Evolutionary conservation across 495 filamentous ascomycete species (phyloP), one percentile per base, ranked within the genome.

Genomic region (Penicillium samsonianum): DNA sequence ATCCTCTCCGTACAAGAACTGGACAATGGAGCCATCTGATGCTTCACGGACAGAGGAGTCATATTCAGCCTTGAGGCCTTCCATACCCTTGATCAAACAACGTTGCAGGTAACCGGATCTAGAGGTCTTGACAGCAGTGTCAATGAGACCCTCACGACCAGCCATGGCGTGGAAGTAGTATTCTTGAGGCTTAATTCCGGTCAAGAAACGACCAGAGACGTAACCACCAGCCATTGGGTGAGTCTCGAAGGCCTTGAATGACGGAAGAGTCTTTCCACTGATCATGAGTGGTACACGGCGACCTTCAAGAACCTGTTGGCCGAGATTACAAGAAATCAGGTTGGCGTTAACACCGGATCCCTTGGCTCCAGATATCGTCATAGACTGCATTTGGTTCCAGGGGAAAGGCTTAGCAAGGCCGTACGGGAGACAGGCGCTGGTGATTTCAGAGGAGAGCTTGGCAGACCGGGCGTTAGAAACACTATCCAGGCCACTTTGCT

Each of bases 101-200:
- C 95, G 88, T 70, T 99, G 95, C 58, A 99, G 75, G 68, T 99
- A 99, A 64, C 95, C 95, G 37, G 92, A 97, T 62, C 93, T 84
- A 37, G 92, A 93, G 5, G 95, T 99, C 78, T 99, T 99, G 63
- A 99, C 95, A 55, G 95, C 95, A 40, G 95, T 99, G 82, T 99
- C 95, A 74, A 99, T 98, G 63, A 99, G 79, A 78, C 95, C 95
- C 79, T 99, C 95, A 73, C 95, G 85, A 68, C 95, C 95, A 64
- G 93, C 93, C 95, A 99, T 99, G 68, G 93, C 90, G 84, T 99
- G 95, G 83, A 99, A 99, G 74, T 90, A 99, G 72, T 95, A 98
- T 70, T 98, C 95, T 69, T 99, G 95, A 25, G 95, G 95, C 55
- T 93, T 86, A 55, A 99, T 90, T 53, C 95, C 95, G 16, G 95